These are phyloP conservation scores for Blepharisma japonicum DNA, from an alignment of 73 alveolate species.

Conservation along the genomic window DNA sequence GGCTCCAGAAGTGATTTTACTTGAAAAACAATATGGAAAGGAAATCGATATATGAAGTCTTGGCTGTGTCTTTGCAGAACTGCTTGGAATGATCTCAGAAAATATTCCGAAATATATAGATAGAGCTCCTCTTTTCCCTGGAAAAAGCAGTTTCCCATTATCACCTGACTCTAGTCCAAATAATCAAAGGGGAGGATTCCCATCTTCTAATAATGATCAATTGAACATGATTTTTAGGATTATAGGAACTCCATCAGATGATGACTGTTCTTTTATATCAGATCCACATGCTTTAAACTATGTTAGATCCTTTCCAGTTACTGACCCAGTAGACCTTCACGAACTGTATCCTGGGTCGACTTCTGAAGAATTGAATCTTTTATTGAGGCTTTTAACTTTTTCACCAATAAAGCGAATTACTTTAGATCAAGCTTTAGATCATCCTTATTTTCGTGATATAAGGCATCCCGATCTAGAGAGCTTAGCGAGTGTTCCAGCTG, in stretches of 20 bases:
- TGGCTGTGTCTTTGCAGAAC: conserved; percentile 95
- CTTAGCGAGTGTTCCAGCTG: conserved; percentile 47
- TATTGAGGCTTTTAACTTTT: conserved; percentile 62
- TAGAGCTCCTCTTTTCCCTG: conserved; percentile 96
- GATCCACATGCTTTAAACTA: conserved; percentile 83
- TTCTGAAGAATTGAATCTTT: conserved; percentile 66
- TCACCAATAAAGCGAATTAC: conserved; percentile 75
- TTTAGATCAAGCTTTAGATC: conserved; percentile 76
- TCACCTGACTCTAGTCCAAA: conserved; percentile 79
- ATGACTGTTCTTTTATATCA: conserved; percentile 70
- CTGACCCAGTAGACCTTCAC: conserved; percentile 52
- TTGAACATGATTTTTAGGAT: conserved; percentile 84
- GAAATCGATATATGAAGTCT: conserved; percentile 96
- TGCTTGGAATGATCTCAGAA: conserved; percentile 92
- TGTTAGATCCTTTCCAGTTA: conserved; percentile 63
- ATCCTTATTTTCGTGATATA: conserved; percentile 57
- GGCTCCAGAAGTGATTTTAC: conserved; percentile 95
- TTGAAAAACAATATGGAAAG: conserved; percentile 93
- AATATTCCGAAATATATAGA: conserved; percentile 86
- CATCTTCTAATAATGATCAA: conserved; percentile 79
- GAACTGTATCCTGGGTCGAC: conserved; percentile 74
- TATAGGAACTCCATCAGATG: conserved; percentile 87
- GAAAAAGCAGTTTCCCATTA: conserved; percentile 90
- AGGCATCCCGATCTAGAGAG: conserved; percentile 46
- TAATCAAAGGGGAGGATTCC: conserved; percentile 74